Conservation (phyloP, 2,329 filamentous ascomycete species). For the Botrytis cinerea region DNA sequence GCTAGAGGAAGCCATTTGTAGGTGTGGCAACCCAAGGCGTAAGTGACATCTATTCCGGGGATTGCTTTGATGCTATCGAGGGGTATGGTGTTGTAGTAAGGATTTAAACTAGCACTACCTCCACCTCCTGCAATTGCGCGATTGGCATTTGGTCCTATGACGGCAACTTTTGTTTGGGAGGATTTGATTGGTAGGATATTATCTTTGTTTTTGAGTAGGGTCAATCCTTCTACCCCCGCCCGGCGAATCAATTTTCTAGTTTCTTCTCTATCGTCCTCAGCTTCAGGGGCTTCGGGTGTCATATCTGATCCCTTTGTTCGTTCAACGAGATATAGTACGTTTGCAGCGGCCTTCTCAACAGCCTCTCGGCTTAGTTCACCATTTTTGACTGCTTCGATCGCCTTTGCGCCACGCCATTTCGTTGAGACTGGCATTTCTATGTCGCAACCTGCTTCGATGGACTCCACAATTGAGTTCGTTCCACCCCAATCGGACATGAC, state of each 20-base stretch:
- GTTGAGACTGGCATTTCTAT: slow-evolving; percentile 59
- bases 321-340: slow-evolving; percentile 61
- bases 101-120: slow-evolving; percentile 67
- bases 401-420: slow-evolving; percentile 59
- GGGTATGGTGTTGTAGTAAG: slow-evolving; percentile 67
- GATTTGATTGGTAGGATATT: slow-evolving; percentile 59
- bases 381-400: slow-evolving; percentile 53
- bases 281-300: slow-evolving; percentile 57
- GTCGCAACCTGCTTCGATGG: slow-evolving; percentile 57
- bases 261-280: slow-evolving; percentile 57
- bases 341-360: slow-evolving; percentile 60
- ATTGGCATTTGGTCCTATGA: slow-evolving; percentile 69
- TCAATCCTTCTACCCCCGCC: slow-evolving; percentile 63
- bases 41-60: slow-evolving; percentile 57
- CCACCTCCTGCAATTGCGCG: slow-evolving; percentile 67
- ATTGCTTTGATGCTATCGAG: slow-evolving; percentile 61
- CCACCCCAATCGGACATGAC: slow-evolving; percentile 63
- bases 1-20: slow-evolving; percentile 67
- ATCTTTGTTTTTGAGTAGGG: slow-evolving; percentile 64
- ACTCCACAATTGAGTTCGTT: slow-evolving; percentile 57
- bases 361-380: slow-evolving; percentile 51
- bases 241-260: slow-evolving; percentile 61
- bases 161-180: slow-evolving; percentile 58
- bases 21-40: slow-evolving; percentile 63
- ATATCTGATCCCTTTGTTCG: slow-evolving; percentile 62